Conservation (phyloP, 2,329 filamentous ascomycete species). For the Cercospora janseana region DNA sequence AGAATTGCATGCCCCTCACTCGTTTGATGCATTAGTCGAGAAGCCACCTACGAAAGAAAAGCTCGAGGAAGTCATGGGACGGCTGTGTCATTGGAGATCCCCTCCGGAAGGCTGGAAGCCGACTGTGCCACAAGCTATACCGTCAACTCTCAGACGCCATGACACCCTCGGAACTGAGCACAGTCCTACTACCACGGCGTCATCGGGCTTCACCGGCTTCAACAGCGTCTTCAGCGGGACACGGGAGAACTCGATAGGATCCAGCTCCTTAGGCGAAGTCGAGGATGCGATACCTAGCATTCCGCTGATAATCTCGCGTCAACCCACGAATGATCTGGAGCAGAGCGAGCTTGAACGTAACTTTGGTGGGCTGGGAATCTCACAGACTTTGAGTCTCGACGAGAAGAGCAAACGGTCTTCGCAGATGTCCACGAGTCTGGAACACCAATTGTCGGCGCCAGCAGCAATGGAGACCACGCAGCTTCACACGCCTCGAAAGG, state of each 20-base stretch:
- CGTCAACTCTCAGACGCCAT: slow-evolving; percentile 62
- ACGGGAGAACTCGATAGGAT: slow-evolving; percentile 84
- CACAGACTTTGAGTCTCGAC: slow-evolving; percentile 24
- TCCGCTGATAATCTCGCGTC: slow-evolving; percentile 66
- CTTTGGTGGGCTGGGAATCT: slow-evolving; percentile 70
- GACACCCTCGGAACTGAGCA: slow-evolving; percentile 66
- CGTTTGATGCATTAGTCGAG: slow-evolving; percentile 93
- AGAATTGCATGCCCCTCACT: slow-evolving; percentile 88
- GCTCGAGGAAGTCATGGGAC: slow-evolving; percentile 80
- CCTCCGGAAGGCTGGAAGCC: slow-evolving; percentile 61
- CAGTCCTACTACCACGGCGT: slow-evolving; percentile 76
- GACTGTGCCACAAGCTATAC: slow-evolving; percentile 46
- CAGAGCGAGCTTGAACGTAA: slow-evolving; percentile 55
- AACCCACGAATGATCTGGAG: slow-evolving; percentile 64
- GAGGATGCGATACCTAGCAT: slow-evolving; percentile 79
- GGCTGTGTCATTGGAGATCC: slow-evolving; percentile 90
- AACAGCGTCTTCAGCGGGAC: slow-evolving; percentile 44
- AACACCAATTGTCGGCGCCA: slow-evolving; percentile 67
- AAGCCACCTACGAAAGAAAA: slow-evolving; percentile 95
- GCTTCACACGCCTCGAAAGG: slow-evolving; percentile 51
- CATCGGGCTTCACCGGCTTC: slow-evolving; percentile 69
- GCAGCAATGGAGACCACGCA: slow-evolving; percentile 37
- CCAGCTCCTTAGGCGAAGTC: slow-evolving; percentile 81
- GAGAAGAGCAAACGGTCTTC: slow-evolving; percentile 24
- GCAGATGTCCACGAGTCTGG: slow-evolving; percentile 51